phyloP scores from a whole-genome alignment of 805 yeast genomes.

The Saccharomycopsis babjevae region DNA sequence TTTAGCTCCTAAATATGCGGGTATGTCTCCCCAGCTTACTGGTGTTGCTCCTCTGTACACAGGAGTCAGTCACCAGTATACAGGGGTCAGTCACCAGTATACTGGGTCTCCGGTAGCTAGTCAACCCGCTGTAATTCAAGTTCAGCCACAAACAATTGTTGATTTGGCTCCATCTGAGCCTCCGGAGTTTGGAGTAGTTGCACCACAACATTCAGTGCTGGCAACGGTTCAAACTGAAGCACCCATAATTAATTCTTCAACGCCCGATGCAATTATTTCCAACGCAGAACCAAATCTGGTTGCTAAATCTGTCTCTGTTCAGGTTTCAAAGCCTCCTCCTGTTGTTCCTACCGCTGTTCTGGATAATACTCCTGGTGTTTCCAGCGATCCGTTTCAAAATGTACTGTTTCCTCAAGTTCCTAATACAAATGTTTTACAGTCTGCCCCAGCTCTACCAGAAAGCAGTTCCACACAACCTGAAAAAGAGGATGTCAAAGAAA shows the following conservation, averaged over 20 bases:
- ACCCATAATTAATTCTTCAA: neutral
- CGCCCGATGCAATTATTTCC: neutral
- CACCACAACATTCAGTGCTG: neutral
- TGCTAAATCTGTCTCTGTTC: neutral
- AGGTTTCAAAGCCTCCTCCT: neutral
- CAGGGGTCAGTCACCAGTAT: neutral
- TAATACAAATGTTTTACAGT: neutral
- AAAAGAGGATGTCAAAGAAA: neutral
- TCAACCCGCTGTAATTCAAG: neutral
- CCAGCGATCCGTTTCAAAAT: neutral
- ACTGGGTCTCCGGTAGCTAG: neutral
- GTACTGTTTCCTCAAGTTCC: neutral
- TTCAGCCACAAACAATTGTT: neutral
- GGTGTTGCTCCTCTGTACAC: constrained; percentile 1
- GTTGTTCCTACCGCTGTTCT: no score
- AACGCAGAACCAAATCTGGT: neutral
- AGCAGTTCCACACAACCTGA: neutral
- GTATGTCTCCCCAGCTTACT: constrained; percentile 3
- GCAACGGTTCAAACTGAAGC: neutral
- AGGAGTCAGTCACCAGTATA: constrained; percentile 1
- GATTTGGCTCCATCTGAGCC: neutral
- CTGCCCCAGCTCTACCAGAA: neutral
- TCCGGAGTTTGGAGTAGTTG: neutral
- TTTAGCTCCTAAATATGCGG: neutral
- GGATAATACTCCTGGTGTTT: neutral